phyloP scores from a whole-genome alignment of 805 yeast genomes.

The Ogataea kodamae region DNA sequence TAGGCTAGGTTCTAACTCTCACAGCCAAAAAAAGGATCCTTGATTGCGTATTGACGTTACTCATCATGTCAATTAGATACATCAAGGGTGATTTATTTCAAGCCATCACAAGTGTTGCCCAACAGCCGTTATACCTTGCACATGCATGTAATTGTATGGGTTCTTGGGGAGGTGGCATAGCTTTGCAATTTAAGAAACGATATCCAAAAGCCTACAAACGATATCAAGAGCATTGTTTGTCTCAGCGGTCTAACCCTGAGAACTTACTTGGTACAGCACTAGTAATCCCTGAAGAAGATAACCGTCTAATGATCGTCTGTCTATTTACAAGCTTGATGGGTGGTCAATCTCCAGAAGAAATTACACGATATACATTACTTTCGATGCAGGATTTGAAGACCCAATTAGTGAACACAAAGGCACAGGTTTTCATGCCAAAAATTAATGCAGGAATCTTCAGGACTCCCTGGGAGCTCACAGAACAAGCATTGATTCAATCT shows the following conservation, averaged over 20 bases:
- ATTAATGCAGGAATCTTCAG: slow-evolving; percentile 79
- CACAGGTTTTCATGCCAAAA: slow-evolving; percentile 57
- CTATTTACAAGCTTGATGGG: slow-evolving; percentile 67
- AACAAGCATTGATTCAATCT: slow-evolving; percentile 39
- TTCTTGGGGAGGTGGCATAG: slow-evolving; percentile 84
- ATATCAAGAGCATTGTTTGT: slow-evolving; percentile 45
- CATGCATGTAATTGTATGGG: slow-evolving; percentile 83
- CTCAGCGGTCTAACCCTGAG: slow-evolving; percentile 18
- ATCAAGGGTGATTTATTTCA: slow-evolving; percentile 57
- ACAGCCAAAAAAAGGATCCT: too few species aligned
- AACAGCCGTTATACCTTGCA: slow-evolving; percentile 47
- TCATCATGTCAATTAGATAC: slow-evolving; percentile 35
- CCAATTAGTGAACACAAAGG: slow-evolving; percentile 30
- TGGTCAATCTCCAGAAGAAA: slow-evolving; percentile 43
- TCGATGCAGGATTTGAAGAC: slow-evolving; percentile 46
- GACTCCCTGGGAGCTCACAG: slow-evolving; percentile 77
- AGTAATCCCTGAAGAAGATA: slow-evolving; percentile 35
- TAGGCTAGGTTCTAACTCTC: too few species aligned
- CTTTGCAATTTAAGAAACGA: slow-evolving; percentile 47
- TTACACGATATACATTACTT: slow-evolving; percentile 46
- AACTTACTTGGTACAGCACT: slow-evolving; percentile 54
- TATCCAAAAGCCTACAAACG: slow-evolving; percentile 55
- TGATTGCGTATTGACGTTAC: too few species aligned
- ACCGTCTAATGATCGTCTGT: slow-evolving; percentile 49
- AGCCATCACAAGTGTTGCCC: slow-evolving; percentile 25